phyloP scores from a whole-genome alignment of 768 basidiomycete genomes.

The Lactarius tabidus region DNA sequence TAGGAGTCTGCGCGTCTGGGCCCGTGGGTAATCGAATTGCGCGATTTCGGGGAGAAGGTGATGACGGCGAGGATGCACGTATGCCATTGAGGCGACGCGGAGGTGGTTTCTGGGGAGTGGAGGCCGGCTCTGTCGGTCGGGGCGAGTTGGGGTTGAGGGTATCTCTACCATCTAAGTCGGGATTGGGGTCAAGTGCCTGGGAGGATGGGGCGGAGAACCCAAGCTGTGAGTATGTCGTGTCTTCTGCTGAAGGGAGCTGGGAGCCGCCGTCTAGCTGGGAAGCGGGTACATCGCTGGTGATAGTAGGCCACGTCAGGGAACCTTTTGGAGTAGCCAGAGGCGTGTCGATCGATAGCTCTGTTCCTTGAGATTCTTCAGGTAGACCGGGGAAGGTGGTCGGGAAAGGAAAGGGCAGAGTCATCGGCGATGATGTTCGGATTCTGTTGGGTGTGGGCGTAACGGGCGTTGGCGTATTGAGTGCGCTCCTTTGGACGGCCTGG shows the following conservation, averaged over 20 bases:
- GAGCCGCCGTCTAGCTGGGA: constrained; percentile 38
- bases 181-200: constrained; percentile 8
- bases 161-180: neutral
- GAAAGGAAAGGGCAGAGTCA: constrained; percentile 7
- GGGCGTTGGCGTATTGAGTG: constrained; percentile 3
- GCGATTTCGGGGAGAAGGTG: constrained; percentile 16
- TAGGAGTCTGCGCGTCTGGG: neutral
- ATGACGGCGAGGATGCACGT: neutral
- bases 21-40: neutral
- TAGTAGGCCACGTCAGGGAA: constrained; percentile 43
- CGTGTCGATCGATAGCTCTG: constrained; percentile 45
- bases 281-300: constrained; percentile 33
- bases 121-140: neutral
- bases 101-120: neutral
- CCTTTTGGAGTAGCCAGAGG: constrained; percentile 54
- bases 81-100: neutral
- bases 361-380: constrained; percentile 38
- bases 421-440: neutral
- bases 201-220: constrained; percentile 32
- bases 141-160: neutral
- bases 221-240: constrained; percentile 38
- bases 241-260: constrained; percentile 31
- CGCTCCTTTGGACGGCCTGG: constrained; percentile 1
- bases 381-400: constrained; percentile 8
- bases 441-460: constrained; percentile 2